These are phyloP conservation scores for Akanthomyces uredinophilus DNA, from an alignment of 2,329 filamentous ascomycete species.

Conservation along the genomic window DNA sequence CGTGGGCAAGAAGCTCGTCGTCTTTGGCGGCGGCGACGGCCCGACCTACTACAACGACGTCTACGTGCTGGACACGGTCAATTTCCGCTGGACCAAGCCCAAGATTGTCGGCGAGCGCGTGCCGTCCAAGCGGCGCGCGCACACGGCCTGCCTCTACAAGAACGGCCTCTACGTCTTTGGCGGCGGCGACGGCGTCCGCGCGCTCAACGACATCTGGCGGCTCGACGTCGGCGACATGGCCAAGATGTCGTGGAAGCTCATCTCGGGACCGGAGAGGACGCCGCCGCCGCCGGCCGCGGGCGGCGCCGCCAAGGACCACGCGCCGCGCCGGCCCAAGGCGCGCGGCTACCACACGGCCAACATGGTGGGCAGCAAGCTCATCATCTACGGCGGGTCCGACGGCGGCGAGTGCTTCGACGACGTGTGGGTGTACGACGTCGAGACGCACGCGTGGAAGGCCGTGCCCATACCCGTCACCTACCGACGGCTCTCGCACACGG, in stretches of 20 bases:
- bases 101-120: conserved; percentile 52
- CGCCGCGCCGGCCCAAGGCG: conserved; percentile 52
- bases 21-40: conserved; percentile 66
- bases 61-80: conserved; percentile 66
- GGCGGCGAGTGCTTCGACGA: conserved; percentile 68
- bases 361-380: conserved; percentile 67
- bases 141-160: conserved; percentile 67
- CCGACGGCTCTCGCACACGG: conserved; percentile 61
- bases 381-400: conserved; percentile 66
- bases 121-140: conserved; percentile 59
- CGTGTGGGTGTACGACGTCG: conserved; percentile 68
- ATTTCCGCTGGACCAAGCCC: conserved; percentile 61
- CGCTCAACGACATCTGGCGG: conserved; percentile 68
- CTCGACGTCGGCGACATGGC: conserved; percentile 60
- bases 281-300: conserved; percentile 22
- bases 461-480: conserved; percentile 57
- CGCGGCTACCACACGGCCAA: conserved; percentile 68
- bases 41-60: conserved; percentile 69
- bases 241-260: conserved; percentile 65
- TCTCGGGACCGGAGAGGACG: conserved; percentile 45
- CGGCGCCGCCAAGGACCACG: conserved; percentile 20
- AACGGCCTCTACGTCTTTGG: conserved; percentile 69
- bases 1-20: conserved; percentile 63
- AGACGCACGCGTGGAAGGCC: conserved; percentile 53
- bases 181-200: conserved; percentile 64